A percentile compares a stretch with the other conserved stretches of the same genome.
phyloP scores from a whole-genome alignment of 495 filamentous ascomycete species.

The Pseudevernia furfuracea region DNA sequence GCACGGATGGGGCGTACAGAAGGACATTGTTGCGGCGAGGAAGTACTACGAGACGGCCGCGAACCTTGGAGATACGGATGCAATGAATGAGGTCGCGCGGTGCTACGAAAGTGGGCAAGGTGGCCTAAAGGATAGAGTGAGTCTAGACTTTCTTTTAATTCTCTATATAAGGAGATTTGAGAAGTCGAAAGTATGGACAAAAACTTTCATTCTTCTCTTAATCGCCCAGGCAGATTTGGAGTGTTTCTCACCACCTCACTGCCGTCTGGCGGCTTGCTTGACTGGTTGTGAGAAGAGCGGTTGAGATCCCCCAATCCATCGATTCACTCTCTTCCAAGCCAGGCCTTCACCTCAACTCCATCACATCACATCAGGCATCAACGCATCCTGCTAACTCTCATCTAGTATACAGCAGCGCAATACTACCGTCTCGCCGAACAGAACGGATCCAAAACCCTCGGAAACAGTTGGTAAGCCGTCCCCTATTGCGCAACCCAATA shows the following conservation, averaged over 20 bases:
- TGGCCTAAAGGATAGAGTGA: slow-evolving; percentile 92
- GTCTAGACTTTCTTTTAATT: slow-evolving; percentile 31
- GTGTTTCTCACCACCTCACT: background rate
- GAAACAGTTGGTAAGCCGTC: slow-evolving; percentile 84
- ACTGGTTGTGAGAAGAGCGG: slow-evolving; percentile 3
- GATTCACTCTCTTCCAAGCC: background rate
- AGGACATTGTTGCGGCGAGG: slow-evolving; percentile 80
- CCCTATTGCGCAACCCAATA: background rate
- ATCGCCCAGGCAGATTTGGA: background rate
- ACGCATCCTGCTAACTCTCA: slow-evolving; percentile 25
- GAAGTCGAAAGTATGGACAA: background rate
- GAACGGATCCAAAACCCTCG: slow-evolving; percentile 79
- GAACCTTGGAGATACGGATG: slow-evolving; percentile 91
- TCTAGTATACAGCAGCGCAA: slow-evolving; percentile 74
- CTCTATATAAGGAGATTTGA: background rate
- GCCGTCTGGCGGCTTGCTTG: background rate
- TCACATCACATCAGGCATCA: slow-evolving; percentile 32
- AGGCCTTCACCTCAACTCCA: background rate
- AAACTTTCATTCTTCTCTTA: background rate
- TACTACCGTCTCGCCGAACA: slow-evolving; percentile 91
- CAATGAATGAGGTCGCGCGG: slow-evolving; percentile 95
- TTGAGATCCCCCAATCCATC: background rate
- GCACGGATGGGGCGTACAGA: slow-evolving; percentile 87
- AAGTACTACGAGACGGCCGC: slow-evolving; percentile 97
- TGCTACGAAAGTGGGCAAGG: slow-evolving; percentile 95